These are phyloP conservation scores for Sporothrix pallida DNA, from an alignment of 2,329 filamentous ascomycete species.

Conservation along the genomic window DNA sequence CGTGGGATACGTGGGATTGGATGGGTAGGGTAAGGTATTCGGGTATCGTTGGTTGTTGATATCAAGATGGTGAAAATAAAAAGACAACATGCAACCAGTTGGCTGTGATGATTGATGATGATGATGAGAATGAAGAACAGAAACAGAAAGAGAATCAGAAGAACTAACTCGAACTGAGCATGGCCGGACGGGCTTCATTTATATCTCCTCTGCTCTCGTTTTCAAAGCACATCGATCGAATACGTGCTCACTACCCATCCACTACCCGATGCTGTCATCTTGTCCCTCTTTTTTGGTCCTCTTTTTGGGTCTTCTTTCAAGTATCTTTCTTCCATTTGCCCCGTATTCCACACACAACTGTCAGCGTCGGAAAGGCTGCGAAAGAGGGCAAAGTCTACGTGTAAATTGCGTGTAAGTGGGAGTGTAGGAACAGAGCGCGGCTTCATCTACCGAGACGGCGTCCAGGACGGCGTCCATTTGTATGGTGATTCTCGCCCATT, in stretches of 20 bases:
- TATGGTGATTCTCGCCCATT: too few species aligned
- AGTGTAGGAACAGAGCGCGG: too few species aligned
- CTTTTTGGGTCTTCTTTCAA: not conserved
- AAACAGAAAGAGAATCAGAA: not conserved
- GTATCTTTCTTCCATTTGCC: not conserved
- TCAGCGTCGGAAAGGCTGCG: not conserved
- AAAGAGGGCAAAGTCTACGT: not conserved
- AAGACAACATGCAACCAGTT: not conserved
- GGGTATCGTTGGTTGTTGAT: not conserved
- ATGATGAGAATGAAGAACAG: not conserved
- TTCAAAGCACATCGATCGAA: not conserved
- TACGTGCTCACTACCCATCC: slow-evolving; percentile 8
- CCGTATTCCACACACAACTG: not conserved
- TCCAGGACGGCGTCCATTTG: slow-evolving; percentile 7
- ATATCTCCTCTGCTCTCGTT: not conserved
- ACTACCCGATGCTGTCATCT: slow-evolving; percentile 1
- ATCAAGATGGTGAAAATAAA: not conserved
- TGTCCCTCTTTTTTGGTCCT: not conserved
- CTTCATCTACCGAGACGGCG: slow-evolving; percentile 6
- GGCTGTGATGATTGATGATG: not conserved
- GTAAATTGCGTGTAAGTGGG: too few species aligned
- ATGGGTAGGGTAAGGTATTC: not conserved
- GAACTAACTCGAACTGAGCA: not conserved
- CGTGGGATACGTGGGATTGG: not conserved
- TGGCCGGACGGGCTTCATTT: not conserved